Evolutionary conservation across 2,329 filamentous ascomycete species (phyloP).

Genomic region (Diaporthe amygdali): DNA sequence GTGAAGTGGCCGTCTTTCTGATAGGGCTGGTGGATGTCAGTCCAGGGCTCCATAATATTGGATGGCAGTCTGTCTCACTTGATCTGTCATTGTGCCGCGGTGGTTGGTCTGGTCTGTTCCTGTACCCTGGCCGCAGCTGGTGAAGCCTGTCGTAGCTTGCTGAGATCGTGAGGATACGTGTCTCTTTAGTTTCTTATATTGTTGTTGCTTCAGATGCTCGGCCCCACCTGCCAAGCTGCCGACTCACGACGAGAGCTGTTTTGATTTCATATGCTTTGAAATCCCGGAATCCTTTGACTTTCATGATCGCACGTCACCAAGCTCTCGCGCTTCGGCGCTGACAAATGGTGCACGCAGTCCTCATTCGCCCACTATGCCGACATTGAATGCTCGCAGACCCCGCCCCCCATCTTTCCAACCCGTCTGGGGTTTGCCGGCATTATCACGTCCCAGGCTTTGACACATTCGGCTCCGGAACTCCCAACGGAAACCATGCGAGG

Average conservation of each 20-base stretch:
- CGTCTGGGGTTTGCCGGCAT: no score
- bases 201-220: background rate
- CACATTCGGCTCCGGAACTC: no score
- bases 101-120: background rate
- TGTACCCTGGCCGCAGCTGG: no score
- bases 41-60: background rate
- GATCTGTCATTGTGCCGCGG: background rate
- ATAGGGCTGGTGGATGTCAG: constrained; percentile 15
- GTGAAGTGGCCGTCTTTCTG: constrained; percentile 55
- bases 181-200: background rate
- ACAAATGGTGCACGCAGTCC: no score
- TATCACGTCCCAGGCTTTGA: no score
- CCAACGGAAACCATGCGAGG: no score
- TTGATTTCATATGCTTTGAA: constrained; percentile 4
- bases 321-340: no score
- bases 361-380: no score
- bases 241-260: background rate
- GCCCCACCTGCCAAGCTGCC: background rate
- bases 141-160: background rate
- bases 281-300: background rate
- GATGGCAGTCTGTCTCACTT: background rate
- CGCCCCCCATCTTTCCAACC: no score
- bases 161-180: background rate
- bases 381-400: no score
- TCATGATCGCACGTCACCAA: background rate